phyloP scores from a whole-genome alignment of 129 eudicot genomes.

The Lonicera japonica region DNA sequence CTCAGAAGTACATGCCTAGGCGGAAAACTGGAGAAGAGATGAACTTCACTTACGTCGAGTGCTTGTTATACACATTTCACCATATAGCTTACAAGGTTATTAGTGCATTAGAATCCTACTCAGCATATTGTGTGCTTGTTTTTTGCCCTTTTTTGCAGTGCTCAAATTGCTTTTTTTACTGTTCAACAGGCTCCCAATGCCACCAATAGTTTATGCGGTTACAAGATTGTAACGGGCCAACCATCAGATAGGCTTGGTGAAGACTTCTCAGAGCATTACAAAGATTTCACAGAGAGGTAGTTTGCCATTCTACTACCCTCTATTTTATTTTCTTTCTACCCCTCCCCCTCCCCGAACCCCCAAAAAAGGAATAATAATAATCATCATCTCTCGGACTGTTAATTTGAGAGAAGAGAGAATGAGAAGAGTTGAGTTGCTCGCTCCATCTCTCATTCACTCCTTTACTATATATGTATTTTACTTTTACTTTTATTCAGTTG shows the following conservation, averaged over 20 bases:
- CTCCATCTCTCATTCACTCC: too few species aligned
- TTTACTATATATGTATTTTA: too few species aligned
- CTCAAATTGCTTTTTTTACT: conserved; percentile 6
- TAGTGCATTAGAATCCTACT: neutral
- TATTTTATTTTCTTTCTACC: neutral
- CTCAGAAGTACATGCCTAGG: conserved; percentile 88
- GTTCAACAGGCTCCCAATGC: conserved; percentile 84
- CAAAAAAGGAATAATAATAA: too few species aligned
- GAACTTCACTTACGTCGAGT: conserved; percentile 89
- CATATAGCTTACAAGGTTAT: conserved; percentile 81
- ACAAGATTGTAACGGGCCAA: conserved; percentile 94
- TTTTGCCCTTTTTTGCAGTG: neutral
- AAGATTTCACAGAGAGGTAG: conserved; percentile 89
- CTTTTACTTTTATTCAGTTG: too few species aligned
- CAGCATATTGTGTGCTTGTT: neutral
- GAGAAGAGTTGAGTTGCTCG: too few species aligned
- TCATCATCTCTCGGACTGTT: too few species aligned
- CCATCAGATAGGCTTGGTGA: conserved; percentile 98
- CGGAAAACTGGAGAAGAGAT: conserved; percentile 86
- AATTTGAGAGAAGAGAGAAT: too few species aligned
- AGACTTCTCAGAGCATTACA: conserved; percentile 79
- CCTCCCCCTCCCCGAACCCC: too few species aligned
- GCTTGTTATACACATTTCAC: conserved; percentile 84
- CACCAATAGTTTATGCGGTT: conserved; percentile 86
- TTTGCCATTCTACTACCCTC: neutral